These are phyloP conservation scores for Spongospora subterranea DNA, from an alignment of 208 protist species.

Conservation along the genomic window DNA sequence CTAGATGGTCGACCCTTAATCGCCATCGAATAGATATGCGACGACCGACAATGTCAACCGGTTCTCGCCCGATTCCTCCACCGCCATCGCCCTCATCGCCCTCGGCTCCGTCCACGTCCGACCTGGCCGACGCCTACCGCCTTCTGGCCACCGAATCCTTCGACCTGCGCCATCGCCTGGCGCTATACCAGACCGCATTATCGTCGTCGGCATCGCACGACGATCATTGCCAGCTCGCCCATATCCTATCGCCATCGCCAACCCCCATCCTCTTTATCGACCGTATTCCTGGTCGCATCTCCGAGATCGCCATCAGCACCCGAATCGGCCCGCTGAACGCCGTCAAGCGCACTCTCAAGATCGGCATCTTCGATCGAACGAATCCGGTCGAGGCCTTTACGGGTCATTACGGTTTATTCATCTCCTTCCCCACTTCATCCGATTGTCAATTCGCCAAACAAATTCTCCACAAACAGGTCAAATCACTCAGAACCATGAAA, in stretches of 20 bases:
- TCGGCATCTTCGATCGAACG: background rate
- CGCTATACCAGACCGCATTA: no score
- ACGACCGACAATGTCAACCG: no score
- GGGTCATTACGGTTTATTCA: background rate
- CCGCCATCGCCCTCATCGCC: no score
- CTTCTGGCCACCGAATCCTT: no score
- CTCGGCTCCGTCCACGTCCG: no score
- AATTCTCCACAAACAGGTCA: background rate
- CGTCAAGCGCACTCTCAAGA: background rate
- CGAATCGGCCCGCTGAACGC: background rate
- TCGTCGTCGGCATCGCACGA: background rate
- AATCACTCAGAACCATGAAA: no score
- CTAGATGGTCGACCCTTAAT: no score
- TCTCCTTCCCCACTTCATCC: background rate
- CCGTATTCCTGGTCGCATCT: background rate
- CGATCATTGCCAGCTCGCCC: background rate
- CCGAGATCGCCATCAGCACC: background rate
- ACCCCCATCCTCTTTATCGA: background rate
- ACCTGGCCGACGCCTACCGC: no score
- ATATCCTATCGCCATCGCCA: background rate
- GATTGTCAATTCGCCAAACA: background rate
- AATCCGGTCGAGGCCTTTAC: background rate
- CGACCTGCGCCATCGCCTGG: no score
- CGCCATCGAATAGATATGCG: no score
- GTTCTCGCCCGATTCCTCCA: no score